Percentiles rank a stretch among this genome's conserved stretches.
Conservation (phyloP, 768 basidiomycete genomes). For the Tylopilus vinaceipallidus region DNA sequence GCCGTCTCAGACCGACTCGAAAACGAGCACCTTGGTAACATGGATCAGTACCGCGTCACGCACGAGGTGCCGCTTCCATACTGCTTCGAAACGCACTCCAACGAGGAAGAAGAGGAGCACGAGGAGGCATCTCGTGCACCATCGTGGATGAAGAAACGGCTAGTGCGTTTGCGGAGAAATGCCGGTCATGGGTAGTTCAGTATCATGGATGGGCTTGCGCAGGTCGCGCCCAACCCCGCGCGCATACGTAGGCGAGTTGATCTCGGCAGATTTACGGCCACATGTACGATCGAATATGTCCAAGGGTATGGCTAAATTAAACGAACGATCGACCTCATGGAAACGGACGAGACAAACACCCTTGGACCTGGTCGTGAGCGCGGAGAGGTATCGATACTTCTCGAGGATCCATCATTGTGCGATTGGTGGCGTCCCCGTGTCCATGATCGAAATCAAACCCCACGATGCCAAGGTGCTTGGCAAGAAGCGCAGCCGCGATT, state of each 20-base stretch:
- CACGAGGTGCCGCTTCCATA: slow-evolving; percentile 82
- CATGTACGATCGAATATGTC: background rate
- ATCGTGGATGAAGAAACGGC: background rate
- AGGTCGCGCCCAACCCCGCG: background rate
- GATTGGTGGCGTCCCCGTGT: background rate
- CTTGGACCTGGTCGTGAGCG: background rate
- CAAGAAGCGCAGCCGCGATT: background rate
- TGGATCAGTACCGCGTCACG: slow-evolving; percentile 87
- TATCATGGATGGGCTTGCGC: background rate
- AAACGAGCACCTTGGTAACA: slow-evolving; percentile 91
- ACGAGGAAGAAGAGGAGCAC: slow-evolving; percentile 47
- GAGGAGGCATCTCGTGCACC: slow-evolving; percentile 20
- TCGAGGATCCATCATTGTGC: background rate
- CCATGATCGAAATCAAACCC: too few relatives aligned
- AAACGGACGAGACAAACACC: background rate
- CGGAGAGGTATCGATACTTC: background rate
- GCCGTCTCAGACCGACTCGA: slow-evolving; percentile 68
- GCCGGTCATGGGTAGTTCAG: slow-evolving; percentile 3
- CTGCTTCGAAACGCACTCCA: slow-evolving; percentile 46
- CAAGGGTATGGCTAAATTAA: background rate
- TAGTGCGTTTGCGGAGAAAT: background rate
- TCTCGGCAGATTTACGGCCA: background rate
- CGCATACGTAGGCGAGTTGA: background rate
- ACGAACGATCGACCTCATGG: background rate
- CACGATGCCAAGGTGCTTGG: background rate